Evolutionary conservation across 495 filamentous ascomycete species (phyloP).

Genomic region (Penicillium bialowiezense): DNA sequence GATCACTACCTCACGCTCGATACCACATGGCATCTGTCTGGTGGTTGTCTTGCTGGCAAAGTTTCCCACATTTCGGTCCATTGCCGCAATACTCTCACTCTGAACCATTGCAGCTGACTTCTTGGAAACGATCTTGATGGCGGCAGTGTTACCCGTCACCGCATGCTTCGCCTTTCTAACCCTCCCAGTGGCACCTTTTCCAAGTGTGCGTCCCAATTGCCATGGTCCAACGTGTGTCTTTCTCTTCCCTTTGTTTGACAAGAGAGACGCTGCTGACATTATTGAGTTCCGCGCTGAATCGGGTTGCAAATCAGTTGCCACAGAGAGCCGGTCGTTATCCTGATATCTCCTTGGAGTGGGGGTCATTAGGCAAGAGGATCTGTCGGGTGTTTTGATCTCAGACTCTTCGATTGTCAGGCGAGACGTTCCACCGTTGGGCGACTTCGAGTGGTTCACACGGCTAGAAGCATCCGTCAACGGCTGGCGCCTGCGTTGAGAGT

Average conservation of each 20-base stretch:
- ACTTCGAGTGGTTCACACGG: constrained; percentile 41
- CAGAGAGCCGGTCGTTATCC: constrained; percentile 54
- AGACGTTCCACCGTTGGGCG: constrained; percentile 23
- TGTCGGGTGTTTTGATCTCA: constrained; percentile 31
- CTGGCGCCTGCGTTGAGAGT: constrained; percentile 35
- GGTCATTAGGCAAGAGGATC: constrained; percentile 37
- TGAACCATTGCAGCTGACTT: constrained; percentile 66
- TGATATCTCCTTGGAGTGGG: constrained; percentile 35
- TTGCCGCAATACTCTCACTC: constrained; percentile 70
- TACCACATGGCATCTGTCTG: constrained; percentile 73
- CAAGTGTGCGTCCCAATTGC: constrained; percentile 82
- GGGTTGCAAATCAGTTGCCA: constrained; percentile 47
- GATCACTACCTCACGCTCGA: constrained; percentile 91
- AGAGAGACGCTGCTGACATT: constrained; percentile 65
- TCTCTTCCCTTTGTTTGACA: constrained; percentile 56
- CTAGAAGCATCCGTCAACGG: constrained; percentile 50
- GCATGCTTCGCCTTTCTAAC: constrained; percentile 80
- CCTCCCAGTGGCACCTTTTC: constrained; percentile 77
- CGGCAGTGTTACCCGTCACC: constrained; percentile 70
- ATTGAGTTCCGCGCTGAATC: constrained; percentile 68
- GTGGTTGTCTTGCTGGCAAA: constrained; percentile 35
- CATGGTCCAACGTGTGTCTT: constrained; percentile 88
- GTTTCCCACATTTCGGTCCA: constrained; percentile 56
- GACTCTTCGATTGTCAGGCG: constrained; percentile 22
- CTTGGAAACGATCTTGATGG: constrained; percentile 91